These are phyloP conservation scores for Cicer pinnatifidum DNA, from an alignment of 306 rosid genomes.

Conservation along the genomic window DNA sequence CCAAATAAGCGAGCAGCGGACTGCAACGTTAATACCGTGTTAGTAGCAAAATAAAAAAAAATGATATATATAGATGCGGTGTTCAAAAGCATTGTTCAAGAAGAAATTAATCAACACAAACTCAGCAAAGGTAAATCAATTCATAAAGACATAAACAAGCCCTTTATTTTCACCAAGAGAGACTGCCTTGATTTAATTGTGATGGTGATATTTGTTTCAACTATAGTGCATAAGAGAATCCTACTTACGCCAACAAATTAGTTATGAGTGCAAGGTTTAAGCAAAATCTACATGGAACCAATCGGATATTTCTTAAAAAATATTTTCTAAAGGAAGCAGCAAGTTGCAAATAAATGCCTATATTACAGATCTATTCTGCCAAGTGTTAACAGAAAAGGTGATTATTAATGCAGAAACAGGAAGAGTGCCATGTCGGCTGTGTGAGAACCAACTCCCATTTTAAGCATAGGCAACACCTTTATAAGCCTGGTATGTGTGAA, in stretches of 20 bases:
- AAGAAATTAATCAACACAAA: not conserved
- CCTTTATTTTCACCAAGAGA: conserved; percentile 20
- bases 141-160: conserved; percentile 14
- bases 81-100: conserved; percentile 17
- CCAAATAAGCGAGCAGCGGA: conserved; percentile 96
- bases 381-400: conserved; percentile 1
- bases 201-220: conserved; percentile 26
- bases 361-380: conserved; percentile 6
- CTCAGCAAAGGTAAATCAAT: not conserved
- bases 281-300: conserved; percentile 13
- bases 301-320: not conserved
- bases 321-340: conserved; percentile 5
- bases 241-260: conserved; percentile 11
- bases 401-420: not conserved
- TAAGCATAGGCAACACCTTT: conserved; percentile 28
- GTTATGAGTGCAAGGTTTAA: not conserved
- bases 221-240: conserved; percentile 15
- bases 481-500: not conserved
- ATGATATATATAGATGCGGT: not conserved
- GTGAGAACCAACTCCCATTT: conserved; percentile 13
- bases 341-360: conserved; percentile 24
- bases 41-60: conserved; percentile 24
- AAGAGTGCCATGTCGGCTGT: not conserved
- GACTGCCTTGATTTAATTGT: conserved; percentile 20
- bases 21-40: conserved; percentile 53